Conservation (phyloP, 768 basidiomycete species). For the Suillus lakei region DNA sequence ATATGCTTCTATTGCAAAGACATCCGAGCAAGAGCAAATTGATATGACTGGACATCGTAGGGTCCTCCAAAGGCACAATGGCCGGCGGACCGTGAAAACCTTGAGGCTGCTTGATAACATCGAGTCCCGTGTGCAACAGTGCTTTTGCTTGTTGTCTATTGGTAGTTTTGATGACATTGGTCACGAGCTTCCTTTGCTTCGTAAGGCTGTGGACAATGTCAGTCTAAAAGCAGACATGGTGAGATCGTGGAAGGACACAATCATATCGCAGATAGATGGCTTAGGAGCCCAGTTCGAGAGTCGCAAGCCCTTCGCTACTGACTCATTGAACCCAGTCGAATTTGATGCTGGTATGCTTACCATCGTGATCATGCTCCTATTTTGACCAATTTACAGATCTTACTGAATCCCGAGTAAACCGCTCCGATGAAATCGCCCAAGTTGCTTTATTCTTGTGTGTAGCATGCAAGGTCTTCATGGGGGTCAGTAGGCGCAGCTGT, state of each 20-base stretch:
- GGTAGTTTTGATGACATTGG: neutral
- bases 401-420: neutral
- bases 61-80: too few species aligned
- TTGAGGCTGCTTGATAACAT: neutral
- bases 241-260: neutral
- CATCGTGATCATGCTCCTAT: too few species aligned
- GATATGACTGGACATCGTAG: too few species aligned
- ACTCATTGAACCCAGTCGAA: neutral
- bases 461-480: constrained; percentile 15
- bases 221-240: neutral
- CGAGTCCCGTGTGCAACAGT: neutral
- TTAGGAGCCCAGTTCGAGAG: neutral
- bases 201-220: neutral
- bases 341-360: neutral
- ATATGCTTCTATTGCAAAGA: too few species aligned
- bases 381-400: too few species aligned
- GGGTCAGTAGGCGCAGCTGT: constrained; percentile 8
- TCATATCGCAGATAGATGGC: neutral
- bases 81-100: neutral
- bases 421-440: neutral
- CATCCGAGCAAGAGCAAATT: too few species aligned
- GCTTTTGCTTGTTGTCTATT: neutral
- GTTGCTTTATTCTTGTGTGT: neutral
- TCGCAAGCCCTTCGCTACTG: too few species aligned
- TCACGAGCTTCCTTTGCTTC: neutral